These are phyloP conservation scores for Fusarium sp. DNA, from an alignment of 2,329 filamentous ascomycete genomes.

Conservation along the genomic window DNA sequence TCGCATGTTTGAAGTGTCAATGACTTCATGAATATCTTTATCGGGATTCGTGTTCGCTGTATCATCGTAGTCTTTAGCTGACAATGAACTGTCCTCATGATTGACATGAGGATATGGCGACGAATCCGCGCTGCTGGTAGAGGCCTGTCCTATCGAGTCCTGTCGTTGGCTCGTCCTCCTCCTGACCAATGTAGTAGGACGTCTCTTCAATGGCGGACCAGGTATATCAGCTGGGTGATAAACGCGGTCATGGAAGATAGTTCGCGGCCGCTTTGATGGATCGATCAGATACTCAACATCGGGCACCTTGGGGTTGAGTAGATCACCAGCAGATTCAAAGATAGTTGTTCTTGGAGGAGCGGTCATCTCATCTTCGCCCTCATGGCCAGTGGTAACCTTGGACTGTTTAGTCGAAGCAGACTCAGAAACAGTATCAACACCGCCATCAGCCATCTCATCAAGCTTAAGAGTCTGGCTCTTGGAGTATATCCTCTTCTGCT, in stretches of 20 bases:
- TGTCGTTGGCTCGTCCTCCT: constrained; percentile 44
- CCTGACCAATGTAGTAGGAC: constrained; percentile 50
- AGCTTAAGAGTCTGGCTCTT: constrained; percentile 75
- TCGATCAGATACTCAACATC: constrained; percentile 84
- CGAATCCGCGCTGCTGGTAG: constrained; percentile 44
- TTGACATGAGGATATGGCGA: constrained; percentile 48
- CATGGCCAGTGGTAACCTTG: constrained; percentile 62
- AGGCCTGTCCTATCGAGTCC: constrained; percentile 37
- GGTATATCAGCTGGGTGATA: constrained; percentile 96
- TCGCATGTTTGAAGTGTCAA: constrained; percentile 77
- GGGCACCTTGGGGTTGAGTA: constrained; percentile 90
- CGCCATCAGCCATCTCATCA: constrained; percentile 15
- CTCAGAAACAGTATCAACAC: constrained; percentile 3
- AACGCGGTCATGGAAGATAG: constrained; percentile 96
- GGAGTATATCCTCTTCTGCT: constrained; percentile 76
- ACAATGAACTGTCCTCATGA: constrained; percentile 56
- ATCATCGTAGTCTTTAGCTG: constrained; percentile 63
- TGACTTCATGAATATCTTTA: constrained; percentile 49
- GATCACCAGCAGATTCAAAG: constrained; percentile 92
- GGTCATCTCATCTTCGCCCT: constrained; percentile 59
- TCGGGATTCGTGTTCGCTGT: constrained; percentile 57
- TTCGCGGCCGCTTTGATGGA: constrained; percentile 80
- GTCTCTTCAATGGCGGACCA: constrained; percentile 73
- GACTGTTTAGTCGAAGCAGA: constrained; percentile 29
- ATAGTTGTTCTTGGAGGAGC: constrained; percentile 91